Conservation (phyloP, 257 asterid genomes). For the Dorcoceras hygrometricum region DNA sequence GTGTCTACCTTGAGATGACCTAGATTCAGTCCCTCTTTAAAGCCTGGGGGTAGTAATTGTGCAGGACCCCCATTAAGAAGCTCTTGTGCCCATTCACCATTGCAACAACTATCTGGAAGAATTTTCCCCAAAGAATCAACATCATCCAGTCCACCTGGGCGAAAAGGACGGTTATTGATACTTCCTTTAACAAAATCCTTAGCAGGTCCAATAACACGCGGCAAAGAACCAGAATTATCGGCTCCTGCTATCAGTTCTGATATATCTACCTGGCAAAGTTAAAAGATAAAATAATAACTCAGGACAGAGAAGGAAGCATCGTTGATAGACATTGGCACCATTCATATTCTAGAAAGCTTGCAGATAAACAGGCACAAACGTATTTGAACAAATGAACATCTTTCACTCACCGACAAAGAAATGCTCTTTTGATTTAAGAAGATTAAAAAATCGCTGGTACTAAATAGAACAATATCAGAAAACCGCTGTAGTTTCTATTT, state of each 20-base stretch:
- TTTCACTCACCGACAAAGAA: not conserved
- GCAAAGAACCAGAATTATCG: conserved; percentile 74
- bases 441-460: not conserved
- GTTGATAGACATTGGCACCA: conserved; percentile 16
- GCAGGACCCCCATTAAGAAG: conserved; percentile 77
- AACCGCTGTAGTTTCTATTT: conserved; percentile 12
- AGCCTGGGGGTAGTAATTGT: conserved; percentile 69
- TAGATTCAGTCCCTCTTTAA: conserved; percentile 66
- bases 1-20: conserved; percentile 75
- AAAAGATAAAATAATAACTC: conserved; percentile 23
- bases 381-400: not conserved
- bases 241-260: conserved; percentile 68
- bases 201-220: conserved; percentile 84
- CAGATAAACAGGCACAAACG: conserved; percentile 15
- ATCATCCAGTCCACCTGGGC: conserved; percentile 83
- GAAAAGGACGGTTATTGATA: conserved; percentile 81
- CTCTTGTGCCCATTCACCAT: conserved; percentile 83
- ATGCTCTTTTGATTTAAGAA: conserved; percentile 1
- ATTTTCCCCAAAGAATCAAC: conserved; percentile 60
- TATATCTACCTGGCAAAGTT: conserved; percentile 61
- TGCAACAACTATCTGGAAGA: conserved; percentile 76
- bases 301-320: conserved; percentile 7
- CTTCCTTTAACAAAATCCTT: conserved; percentile 95
- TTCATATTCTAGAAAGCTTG: conserved; percentile 19
- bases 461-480: conserved; percentile 12